These are phyloP conservation scores for Aspergillus fumigatus DNA, from an alignment of 2,329 filamentous ascomycete genomes.

Conservation along the genomic window DNA sequence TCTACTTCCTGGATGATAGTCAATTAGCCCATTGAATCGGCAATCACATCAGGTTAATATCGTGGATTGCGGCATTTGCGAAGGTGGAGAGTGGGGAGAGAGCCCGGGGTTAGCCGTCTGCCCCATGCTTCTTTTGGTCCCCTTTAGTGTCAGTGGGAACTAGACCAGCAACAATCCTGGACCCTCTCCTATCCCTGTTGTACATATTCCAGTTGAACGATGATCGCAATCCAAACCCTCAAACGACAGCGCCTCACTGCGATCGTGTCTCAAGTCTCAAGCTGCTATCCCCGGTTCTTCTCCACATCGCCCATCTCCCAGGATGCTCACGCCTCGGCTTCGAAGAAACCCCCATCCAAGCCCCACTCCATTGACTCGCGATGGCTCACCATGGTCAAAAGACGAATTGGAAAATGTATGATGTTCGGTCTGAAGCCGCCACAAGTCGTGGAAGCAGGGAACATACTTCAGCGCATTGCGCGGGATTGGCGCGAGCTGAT, in stretches of 20 bases:
- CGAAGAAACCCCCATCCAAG: constrained; percentile 14
- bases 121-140: background rate
- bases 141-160: background rate
- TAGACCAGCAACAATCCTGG: background rate
- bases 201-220: constrained; percentile 5
- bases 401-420: constrained; percentile 68
- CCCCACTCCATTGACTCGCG: constrained; percentile 45
- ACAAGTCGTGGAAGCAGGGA: constrained; percentile 56
- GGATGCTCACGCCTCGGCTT: constrained; percentile 11
- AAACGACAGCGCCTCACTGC: constrained; percentile 16
- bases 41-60: background rate
- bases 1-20: background rate
- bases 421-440: constrained; percentile 61
- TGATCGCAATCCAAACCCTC: constrained; percentile 19
- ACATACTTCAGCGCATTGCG: constrained; percentile 57
- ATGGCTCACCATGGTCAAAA: constrained; percentile 67
- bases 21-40: no score
- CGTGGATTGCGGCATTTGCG: background rate
- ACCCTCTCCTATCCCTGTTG: background rate
- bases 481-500: constrained; percentile 67
- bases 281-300: constrained; percentile 11
- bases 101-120: background rate
- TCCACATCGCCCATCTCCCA: constrained; percentile 17
- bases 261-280: constrained; percentile 6
- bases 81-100: background rate